These are phyloP conservation scores for Colletotrichum endophyticum DNA, from an alignment of 2,329 filamentous ascomycete genomes.

Conservation along the genomic window DNA sequence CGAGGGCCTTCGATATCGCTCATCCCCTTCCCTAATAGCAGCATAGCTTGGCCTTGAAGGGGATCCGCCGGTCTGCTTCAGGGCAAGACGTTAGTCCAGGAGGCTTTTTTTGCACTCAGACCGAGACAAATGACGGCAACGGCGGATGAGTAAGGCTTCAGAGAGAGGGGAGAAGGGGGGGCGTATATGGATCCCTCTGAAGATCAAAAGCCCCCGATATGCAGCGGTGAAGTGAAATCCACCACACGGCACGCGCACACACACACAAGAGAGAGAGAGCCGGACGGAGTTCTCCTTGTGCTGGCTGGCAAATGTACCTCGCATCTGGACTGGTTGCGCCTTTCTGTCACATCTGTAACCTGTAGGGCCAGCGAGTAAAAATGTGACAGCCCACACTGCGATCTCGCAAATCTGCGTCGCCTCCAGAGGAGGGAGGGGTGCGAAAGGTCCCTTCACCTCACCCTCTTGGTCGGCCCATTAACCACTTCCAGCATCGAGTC, in stretches of 20 bases:
- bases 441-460: neutral
- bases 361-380: neutral
- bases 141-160: neutral
- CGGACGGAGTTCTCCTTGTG: neutral
- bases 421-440: neutral
- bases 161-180: neutral
- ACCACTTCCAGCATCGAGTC: neutral
- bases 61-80: conserved; percentile 1
- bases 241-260: neutral
- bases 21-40: neutral
- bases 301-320: neutral
- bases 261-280: neutral
- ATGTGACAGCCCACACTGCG: conserved; percentile 5
- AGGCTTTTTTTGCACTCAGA: neutral
- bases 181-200: neutral
- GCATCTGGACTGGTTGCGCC: neutral
- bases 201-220: conserved; percentile 4
- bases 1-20: neutral
- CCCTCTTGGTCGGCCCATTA: neutral
- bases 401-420: conserved; percentile 19
- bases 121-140: neutral
- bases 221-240: conserved; percentile 13
- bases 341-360: neutral
- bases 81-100: conserved; percentile 1
- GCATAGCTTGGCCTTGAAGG: neutral